Percentiles rank a stretch among this genome's conserved stretches.
Evolutionary conservation across 2,329 filamentous ascomycete species (phyloP).

Genomic region (Aspergillus sp.): DNA sequence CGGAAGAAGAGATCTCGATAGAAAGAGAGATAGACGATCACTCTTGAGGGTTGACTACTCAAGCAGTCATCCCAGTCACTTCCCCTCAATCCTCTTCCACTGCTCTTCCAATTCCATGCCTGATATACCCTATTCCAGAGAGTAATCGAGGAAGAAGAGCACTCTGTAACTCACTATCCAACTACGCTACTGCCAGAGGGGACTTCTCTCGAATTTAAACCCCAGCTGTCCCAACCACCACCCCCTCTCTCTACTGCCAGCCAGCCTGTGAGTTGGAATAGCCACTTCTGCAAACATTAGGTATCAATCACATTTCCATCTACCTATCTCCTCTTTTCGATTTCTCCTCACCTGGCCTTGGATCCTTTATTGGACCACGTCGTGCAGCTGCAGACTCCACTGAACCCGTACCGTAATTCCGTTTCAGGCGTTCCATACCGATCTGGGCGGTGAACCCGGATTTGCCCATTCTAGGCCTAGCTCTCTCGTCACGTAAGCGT

Average conservation of each 20-base stretch:
- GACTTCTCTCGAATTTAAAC: constrained; percentile 7
- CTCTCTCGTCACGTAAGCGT: not conserved
- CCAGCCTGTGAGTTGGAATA: not conserved
- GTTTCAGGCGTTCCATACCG: not conserved
- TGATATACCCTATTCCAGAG: too few relatives aligned
- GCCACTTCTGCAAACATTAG: not conserved
- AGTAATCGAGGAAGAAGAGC: too few relatives aligned
- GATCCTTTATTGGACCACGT: constrained; percentile 29
- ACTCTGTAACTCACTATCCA: too few relatives aligned
- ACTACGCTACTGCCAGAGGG: not conserved
- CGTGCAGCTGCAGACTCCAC: not conserved
- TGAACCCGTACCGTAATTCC: not conserved
- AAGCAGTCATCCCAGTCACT: not conserved
- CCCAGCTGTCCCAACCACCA: not conserved
- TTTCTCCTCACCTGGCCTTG: not conserved
- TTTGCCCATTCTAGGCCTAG: not conserved
- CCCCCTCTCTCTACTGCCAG: not conserved
- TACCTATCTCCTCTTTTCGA: constrained; percentile 10
- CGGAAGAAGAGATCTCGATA: not conserved
- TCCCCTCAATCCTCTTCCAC: not conserved
- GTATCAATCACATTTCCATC: constrained; percentile 3
- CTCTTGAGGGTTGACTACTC: not conserved
- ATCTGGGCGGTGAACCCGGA: not conserved
- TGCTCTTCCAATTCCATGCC: not conserved
- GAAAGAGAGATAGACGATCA: not conserved